These are phyloP conservation scores for Jamesozyma rosinii DNA, from an alignment of 805 yeast genomes.

Conservation along the genomic window DNA sequence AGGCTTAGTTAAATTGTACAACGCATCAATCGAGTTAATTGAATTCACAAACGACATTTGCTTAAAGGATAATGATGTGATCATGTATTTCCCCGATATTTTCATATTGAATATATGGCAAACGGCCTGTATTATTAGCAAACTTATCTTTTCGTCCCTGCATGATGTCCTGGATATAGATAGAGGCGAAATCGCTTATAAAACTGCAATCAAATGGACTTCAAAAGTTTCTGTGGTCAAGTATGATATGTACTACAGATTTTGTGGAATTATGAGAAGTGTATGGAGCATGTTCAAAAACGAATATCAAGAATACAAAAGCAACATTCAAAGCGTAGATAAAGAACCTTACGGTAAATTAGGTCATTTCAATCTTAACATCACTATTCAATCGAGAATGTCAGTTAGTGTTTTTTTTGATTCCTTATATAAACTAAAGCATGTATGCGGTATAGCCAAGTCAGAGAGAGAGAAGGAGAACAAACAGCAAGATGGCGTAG, in stretches of 20 bases:
- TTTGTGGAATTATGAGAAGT: slow-evolving; percentile 85
- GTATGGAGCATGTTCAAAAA: slow-evolving; percentile 81
- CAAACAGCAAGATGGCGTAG: slow-evolving; percentile 19
- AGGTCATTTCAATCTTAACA: slow-evolving; percentile 31
- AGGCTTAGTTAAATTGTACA: slow-evolving; percentile 33
- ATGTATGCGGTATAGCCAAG: slow-evolving; percentile 45
- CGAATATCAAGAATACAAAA: slow-evolving; percentile 34
- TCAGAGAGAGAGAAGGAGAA: slow-evolving; percentile 30
- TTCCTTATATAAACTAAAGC: slow-evolving; percentile 70
- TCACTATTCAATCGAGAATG: slow-evolving; percentile 70
- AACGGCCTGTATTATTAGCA: slow-evolving; percentile 73
- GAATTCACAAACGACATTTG: slow-evolving; percentile 49
- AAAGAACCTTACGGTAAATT: neutral
- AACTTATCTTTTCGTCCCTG: slow-evolving; percentile 64
- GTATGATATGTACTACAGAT: slow-evolving; percentile 85
- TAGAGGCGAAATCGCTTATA: slow-evolving; percentile 60
- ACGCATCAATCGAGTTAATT: slow-evolving; percentile 64
- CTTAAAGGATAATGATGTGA: slow-evolving; percentile 39
- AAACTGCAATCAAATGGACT: slow-evolving; percentile 55
- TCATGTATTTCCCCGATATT: slow-evolving; percentile 72
- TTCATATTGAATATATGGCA: slow-evolving; percentile 82
- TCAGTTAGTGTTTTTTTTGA: slow-evolving; percentile 88
- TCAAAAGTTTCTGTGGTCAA: slow-evolving; percentile 73
- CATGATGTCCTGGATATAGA: slow-evolving; percentile 57
- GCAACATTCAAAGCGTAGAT: slow-evolving; percentile 27